phyloP scores from a whole-genome alignment of 2,329 filamentous ascomycete genomes.

The Fusarium sp. region DNA sequence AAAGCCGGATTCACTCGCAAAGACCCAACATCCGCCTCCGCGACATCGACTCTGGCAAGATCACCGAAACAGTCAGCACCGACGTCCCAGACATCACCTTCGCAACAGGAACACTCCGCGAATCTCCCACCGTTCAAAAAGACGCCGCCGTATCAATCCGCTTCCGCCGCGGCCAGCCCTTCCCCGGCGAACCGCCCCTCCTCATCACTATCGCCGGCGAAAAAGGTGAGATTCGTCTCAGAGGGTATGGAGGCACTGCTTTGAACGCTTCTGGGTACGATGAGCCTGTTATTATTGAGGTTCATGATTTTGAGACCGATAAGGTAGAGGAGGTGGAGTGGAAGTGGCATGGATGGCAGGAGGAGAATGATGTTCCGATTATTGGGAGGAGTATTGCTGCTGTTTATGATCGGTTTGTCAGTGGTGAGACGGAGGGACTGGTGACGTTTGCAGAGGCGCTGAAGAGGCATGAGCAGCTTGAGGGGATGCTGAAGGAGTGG shows the following conservation, averaged over 20 bases:
- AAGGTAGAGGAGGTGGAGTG: conserved; percentile 56
- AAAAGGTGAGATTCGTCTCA: conserved; percentile 61
- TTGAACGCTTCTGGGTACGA: conserved; percentile 48
- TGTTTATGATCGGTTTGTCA: conserved; percentile 67
- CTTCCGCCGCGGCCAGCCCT: conserved; percentile 60
- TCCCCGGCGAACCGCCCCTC: conserved; percentile 58
- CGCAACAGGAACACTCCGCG: conserved; percentile 51
- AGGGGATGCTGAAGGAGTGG: conserved; percentile 45
- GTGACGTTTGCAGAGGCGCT: conserved; percentile 57
- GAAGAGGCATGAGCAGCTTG: conserved; percentile 59
- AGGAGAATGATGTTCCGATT: conserved; percentile 53
- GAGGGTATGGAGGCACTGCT: conserved; percentile 42
- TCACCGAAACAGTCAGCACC: conserved; percentile 50
- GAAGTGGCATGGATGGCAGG: conserved; percentile 60
- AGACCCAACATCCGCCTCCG: conserved; percentile 53
- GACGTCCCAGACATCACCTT: conserved; percentile 59
- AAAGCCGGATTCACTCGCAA: conserved; percentile 58
- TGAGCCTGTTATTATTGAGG: conserved; percentile 57
- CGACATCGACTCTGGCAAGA: conserved; percentile 45
- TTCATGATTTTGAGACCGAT: conserved; percentile 62
- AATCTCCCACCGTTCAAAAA: conserved; percentile 37
- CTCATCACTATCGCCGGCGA: conserved; percentile 64
- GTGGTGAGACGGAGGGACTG: conserved; percentile 40
- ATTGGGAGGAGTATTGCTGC: conserved; percentile 62
- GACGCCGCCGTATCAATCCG: conserved; percentile 57